These are phyloP conservation scores for Dictyostelium purpureum DNA, from an alignment of 78 protist genomes.

Conservation along the genomic window DNA sequence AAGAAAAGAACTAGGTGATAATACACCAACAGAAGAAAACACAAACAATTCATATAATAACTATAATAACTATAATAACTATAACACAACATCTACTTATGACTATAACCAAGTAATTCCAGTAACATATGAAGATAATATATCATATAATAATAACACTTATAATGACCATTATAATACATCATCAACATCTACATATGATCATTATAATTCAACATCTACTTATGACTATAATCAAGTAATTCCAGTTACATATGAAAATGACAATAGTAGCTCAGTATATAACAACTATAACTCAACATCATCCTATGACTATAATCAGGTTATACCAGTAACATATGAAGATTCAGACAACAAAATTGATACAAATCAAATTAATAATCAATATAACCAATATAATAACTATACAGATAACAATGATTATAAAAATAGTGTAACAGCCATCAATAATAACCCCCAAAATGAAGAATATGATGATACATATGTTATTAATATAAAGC, in stretches of 20 bases:
- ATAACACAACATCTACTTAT: background rate
- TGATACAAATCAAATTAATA: background rate
- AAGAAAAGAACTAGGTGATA: conserved; percentile 28
- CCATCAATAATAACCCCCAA: background rate
- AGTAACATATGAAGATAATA: background rate
- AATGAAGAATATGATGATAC: background rate
- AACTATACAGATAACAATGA: background rate
- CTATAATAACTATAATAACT: background rate
- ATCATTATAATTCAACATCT: background rate
- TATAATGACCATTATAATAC: background rate
- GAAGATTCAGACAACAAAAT: background rate
- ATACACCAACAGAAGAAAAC: background rate
- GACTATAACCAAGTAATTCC: background rate
- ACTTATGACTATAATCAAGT: background rate
- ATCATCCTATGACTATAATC: background rate
- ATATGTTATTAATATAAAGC: background rate
- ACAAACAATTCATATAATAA: background rate
- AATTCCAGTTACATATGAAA: background rate
- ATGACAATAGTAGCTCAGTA: too few species aligned
- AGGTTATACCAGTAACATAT: background rate
- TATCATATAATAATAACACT: background rate
- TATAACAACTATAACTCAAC: background rate
- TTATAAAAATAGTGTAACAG: background rate
- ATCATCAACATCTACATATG: background rate
- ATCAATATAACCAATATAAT: background rate